Conservation (phyloP, 208 protist genomes). For the Trypanosomatidae sp. region DNA sequence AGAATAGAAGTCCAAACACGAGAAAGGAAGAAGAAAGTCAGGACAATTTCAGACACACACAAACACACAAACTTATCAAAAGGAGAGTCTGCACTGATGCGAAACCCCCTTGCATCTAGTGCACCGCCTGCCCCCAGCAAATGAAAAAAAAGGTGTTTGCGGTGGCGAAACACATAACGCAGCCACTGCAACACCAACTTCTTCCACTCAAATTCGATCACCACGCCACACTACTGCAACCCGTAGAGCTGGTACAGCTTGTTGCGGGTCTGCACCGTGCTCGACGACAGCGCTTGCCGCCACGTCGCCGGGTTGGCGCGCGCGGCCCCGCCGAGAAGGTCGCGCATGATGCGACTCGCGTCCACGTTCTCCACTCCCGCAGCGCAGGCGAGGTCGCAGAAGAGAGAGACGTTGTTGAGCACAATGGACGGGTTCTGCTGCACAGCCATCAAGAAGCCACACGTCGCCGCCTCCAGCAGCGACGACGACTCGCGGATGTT, state of each 20-base stretch:
- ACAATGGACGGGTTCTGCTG: conserved; percentile 33
- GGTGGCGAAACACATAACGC: too few species aligned
- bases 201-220: too few species aligned
- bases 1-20: too few species aligned
- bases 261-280: conserved; percentile 45
- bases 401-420: conserved; percentile 38
- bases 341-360: conserved; percentile 42
- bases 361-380: conserved; percentile 38
- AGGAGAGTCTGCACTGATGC: too few species aligned
- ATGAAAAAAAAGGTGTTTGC: too few species aligned
- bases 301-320: conserved; percentile 34
- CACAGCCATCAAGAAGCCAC: conserved; percentile 58
- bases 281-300: conserved; percentile 40
- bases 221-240: conserved; percentile 45
- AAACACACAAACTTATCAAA: too few species aligned
- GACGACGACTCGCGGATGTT: conserved; percentile 62
- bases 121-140: too few species aligned
- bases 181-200: too few species aligned
- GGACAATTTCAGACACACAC: too few species aligned
- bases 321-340: conserved; percentile 43
- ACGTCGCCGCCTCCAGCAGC: conserved; percentile 48
- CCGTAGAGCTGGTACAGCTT: conserved; percentile 77
- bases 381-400: conserved; percentile 71
- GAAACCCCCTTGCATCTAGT: too few species aligned
- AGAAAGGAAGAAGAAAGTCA: too few species aligned